Evolutionary conservation across 768 basidiomycete genomes (phyloP), one percentile per base, ranked within the genome.

Genomic region (Tylopilus balloui): DNA sequence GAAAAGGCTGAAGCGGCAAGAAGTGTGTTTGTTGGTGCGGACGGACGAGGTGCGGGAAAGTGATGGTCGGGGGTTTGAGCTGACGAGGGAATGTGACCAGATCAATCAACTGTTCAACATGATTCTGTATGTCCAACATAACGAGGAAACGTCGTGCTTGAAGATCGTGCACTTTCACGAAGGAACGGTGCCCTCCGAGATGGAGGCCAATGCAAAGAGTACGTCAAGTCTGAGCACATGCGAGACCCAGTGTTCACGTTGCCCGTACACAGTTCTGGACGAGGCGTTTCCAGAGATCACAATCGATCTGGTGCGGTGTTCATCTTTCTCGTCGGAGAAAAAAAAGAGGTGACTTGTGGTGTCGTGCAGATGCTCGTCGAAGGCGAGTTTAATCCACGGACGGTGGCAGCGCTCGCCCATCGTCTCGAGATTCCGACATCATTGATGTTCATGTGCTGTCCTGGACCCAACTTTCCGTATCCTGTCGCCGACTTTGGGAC

Each of bases 151-250:
- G 0, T 76, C 83, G 0, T 74, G 78, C 55, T 56, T 88, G 47
- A 85, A 85, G 65, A 75, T 88, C 12, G 73, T 87, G 4, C 84
- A 87, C 56, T 86, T 85, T 56, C 71, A 76, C 48, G 75, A 81
- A 23, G 70, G 67, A 20, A 78, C 77, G 25, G 70, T 81, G 21
- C 86, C 86, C 1, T 81, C 81, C 0, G 87, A 89, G 57, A 65
- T 89, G 56, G 85, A 83, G 60, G 83, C 84, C 5, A 89, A 88
- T 58, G 73, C 77, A 27, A 84, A 80, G 60, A 80, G 82, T 80
- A 44, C 20, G 71, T 59, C 19, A 24, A 2, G 13, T 12, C 5
- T n/a, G 34, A 34, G 20, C 21, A 3, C 12, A 8, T 41, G 19
- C 21, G 12, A 13, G 20, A 12, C 21, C n/a, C 1, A 21, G 7